Evolutionary conservation across 768 basidiomycete genomes (phyloP).

Genomic region (Cystobasidium ongulense): DNA sequence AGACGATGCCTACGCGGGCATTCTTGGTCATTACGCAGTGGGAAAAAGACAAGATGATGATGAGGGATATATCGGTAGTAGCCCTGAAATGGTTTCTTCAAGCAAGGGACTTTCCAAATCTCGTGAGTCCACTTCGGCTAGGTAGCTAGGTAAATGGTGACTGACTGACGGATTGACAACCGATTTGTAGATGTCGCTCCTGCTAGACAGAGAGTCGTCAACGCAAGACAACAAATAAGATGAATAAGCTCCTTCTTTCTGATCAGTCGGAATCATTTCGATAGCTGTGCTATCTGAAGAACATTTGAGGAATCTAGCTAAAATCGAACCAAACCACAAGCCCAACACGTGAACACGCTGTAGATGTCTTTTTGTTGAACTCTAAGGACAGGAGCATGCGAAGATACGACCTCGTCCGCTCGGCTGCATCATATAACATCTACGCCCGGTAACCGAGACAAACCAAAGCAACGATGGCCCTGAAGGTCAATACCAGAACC

Average conservation of each 20-base stretch:
- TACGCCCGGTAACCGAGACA: no score
- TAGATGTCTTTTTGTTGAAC: no score
- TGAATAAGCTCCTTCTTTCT: neutral
- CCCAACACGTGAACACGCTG: no score
- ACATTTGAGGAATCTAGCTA: no score
- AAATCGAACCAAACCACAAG: no score
- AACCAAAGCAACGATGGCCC: no score
- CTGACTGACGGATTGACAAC: neutral
- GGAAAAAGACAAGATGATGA: neutral
- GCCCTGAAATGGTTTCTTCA: neutral
- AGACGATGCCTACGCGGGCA: neutral
- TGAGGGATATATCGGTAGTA: constrained; percentile 4
- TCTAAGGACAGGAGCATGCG: no score
- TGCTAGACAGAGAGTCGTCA: neutral
- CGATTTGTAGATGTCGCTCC: neutral
- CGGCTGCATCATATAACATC: no score
- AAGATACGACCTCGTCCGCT: no score
- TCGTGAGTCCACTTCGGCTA: neutral
- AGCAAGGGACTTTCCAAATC: neutral
- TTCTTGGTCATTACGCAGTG: neutral
- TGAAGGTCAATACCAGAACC: no score
- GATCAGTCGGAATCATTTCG: neutral
- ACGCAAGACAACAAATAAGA: neutral
- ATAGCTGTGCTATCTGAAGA: neutral
- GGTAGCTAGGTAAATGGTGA: neutral